Evolutionary conservation across 176 grass and related monocot species (phyloP).

Genomic region (Bonia amplexicaulis): DNA sequence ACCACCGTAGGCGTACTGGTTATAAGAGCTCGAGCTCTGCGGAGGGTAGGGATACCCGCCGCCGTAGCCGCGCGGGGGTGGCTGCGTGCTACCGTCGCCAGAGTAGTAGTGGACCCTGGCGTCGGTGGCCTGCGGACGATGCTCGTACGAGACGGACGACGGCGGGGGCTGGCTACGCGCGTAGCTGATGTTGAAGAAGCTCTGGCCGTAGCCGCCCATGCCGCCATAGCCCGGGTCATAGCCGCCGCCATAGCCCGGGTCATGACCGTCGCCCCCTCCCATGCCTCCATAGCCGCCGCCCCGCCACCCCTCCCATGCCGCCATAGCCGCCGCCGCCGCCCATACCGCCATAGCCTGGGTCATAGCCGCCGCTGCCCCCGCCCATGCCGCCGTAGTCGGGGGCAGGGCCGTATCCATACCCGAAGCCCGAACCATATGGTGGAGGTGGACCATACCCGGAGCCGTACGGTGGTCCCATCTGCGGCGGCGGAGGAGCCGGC

Average conservation of each 20-base stretch:
- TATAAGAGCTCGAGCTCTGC: constrained; percentile 46
- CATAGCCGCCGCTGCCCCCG: constrained; percentile 15
- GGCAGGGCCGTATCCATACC: constrained; percentile 10
- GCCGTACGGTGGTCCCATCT: constrained; percentile 28
- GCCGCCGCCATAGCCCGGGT: constrained; percentile 13
- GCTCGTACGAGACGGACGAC: constrained; percentile 39
- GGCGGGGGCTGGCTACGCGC: constrained; percentile 48
- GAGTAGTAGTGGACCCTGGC: constrained; percentile 39
- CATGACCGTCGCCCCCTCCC: constrained; percentile 12
- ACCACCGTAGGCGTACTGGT: constrained; percentile 53
- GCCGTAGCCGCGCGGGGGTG: constrained; percentile 30
- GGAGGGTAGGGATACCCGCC: constrained; percentile 44
- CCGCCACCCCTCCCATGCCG: constrained; percentile 20
- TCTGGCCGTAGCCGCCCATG: constrained; percentile 38
- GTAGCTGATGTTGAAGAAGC: constrained; percentile 65
- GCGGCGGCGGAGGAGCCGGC: background rate
- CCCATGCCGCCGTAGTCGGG: constrained; percentile 20
- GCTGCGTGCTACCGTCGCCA: constrained; percentile 16
- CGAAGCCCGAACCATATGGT: constrained; percentile 26
- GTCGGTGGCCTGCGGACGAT: constrained; percentile 28
- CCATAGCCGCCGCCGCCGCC: constrained; percentile 13
- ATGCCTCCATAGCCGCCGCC: constrained; percentile 25
- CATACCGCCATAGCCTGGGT: constrained; percentile 16
- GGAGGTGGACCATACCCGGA: constrained; percentile 31
- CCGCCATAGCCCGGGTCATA: constrained; percentile 28